Evolutionary conservation across 2,329 filamentous ascomycete genomes (phyloP).

Genomic region (Fusarium albidum): DNA sequence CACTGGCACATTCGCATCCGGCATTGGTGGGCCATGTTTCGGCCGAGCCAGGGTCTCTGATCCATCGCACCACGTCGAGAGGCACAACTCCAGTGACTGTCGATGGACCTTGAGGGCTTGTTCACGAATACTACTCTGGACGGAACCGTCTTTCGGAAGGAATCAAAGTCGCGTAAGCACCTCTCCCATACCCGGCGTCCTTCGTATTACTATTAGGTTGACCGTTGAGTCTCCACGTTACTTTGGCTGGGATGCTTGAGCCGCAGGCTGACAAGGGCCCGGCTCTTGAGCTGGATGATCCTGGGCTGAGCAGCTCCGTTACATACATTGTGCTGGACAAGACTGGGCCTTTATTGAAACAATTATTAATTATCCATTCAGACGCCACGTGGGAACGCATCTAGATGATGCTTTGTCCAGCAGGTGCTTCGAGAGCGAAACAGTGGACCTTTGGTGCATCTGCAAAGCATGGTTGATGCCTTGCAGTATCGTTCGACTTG

Average conservation of each 20-base stretch:
- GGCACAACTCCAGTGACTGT: conserved; percentile 5
- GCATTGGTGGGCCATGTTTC: conserved; percentile 15
- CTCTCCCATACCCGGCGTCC: neutral
- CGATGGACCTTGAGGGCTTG: neutral
- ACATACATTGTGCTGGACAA: neutral
- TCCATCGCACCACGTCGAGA: conserved; percentile 7
- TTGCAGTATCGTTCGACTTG: conserved; percentile 4
- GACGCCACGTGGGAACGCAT: neutral
- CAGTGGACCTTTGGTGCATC: neutral
- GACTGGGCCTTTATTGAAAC: neutral
- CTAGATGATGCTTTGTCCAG: conserved; percentile 3
- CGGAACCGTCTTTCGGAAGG: conserved; percentile 3
- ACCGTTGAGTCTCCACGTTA: conserved; percentile 1
- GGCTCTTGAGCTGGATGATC: neutral
- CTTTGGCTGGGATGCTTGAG: neutral
- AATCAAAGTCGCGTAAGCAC: neutral
- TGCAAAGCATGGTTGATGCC: neutral
- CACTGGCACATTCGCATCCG: conserved; percentile 15
- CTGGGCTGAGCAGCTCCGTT: neutral
- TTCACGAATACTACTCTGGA: conserved; percentile 5
- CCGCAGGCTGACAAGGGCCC: neutral
- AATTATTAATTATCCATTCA: neutral
- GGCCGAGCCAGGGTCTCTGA: conserved; percentile 9
- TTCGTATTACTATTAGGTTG: neutral
- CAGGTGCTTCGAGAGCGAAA: neutral